Percentiles rank a stretch among this genome's conserved stretches.
These are phyloP conservation scores for Xylaria scruposa DNA, from an alignment of 495 filamentous ascomycete genomes.

Conservation along the genomic window DNA sequence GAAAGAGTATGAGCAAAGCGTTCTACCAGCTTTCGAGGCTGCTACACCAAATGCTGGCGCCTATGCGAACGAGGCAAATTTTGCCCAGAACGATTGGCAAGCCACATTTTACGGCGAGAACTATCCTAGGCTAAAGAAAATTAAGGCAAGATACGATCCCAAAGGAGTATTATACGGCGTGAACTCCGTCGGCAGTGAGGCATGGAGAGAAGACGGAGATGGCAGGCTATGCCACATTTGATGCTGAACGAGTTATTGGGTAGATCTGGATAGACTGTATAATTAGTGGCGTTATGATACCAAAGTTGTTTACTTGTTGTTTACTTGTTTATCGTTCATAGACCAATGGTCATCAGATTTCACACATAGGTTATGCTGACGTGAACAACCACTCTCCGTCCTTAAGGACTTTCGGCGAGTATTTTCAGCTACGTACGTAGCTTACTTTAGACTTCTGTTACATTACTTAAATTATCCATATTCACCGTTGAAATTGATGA, in stretches of 20 bases:
- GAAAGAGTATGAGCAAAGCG: constrained; percentile 22
- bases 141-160: constrained; percentile 60
- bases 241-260: background rate
- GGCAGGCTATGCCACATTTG: background rate
- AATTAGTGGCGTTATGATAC: constrained; percentile 3
- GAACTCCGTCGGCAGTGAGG: constrained; percentile 57
- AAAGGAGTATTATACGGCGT: constrained; percentile 56
- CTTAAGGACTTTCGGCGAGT: background rate
- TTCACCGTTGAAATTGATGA: background rate
- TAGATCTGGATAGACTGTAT: background rate
- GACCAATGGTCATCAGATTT: background rate
- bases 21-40: constrained; percentile 48
- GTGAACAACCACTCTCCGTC: background rate
- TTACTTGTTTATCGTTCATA: background rate
- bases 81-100: constrained; percentile 63
- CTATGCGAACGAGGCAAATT: constrained; percentile 59
- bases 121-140: constrained; percentile 46
- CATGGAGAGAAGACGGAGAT: background rate
- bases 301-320: background rate
- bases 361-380: background rate
- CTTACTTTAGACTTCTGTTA: background rate
- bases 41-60: constrained; percentile 50
- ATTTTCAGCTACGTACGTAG: background rate
- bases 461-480: background rate
- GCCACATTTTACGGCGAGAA: constrained; percentile 60